These are phyloP conservation scores for Fusarium sp. DNA, from an alignment of 2,329 filamentous ascomycete species.

Conservation along the genomic window DNA sequence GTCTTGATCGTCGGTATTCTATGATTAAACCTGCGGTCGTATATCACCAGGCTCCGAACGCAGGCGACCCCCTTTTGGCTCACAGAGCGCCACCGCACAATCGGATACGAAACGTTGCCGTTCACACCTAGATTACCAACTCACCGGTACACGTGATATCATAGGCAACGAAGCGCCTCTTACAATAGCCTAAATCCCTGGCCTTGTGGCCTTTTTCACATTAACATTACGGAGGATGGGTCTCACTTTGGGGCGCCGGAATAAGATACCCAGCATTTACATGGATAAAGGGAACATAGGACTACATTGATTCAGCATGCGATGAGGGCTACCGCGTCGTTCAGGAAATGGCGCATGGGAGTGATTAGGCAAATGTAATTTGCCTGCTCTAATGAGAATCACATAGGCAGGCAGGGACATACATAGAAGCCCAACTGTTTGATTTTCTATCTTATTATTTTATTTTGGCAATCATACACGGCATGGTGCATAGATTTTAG, in stretches of 20 bases:
- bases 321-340: conserved; percentile 12
- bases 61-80: not conserved
- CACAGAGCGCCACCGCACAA: not conserved
- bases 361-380: conserved; percentile 18
- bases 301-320: conserved; percentile 31
- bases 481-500: conserved; percentile 29
- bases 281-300: conserved; percentile 36
- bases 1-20: conserved; percentile 33
- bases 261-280: conserved; percentile 44
- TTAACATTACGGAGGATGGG: conserved; percentile 14
- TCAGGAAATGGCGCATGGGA: conserved; percentile 38
- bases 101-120: conserved; percentile 1
- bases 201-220: conserved; percentile 19
- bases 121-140: conserved; percentile 7
- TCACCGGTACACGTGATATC: not conserved
- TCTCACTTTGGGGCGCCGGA: conserved; percentile 26
- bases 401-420: not conserved
- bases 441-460: conserved; percentile 1
- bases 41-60: not conserved
- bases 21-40: not conserved
- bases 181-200: not conserved
- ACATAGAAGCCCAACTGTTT: conserved; percentile 2
- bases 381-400: conserved; percentile 1
- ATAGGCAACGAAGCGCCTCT: conserved; percentile 1
- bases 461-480: conserved; percentile 9